Evolutionary conservation across 441 rosid species (phyloP).

Genomic region (Adansonia grandidieri): DNA sequence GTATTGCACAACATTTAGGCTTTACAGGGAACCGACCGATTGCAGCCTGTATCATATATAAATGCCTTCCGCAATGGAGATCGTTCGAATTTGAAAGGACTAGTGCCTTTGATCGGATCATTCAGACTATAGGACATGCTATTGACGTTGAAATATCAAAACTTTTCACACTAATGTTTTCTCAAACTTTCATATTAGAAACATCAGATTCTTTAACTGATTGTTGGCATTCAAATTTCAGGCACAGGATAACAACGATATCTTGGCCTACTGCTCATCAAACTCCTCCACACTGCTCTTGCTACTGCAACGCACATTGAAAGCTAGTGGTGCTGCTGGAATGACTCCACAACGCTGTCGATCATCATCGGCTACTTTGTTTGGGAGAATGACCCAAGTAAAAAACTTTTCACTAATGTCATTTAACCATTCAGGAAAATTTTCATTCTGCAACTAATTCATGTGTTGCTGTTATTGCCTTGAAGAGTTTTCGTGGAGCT

Average conservation of each 20-base stretch:
- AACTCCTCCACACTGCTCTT: conserved; percentile 94
- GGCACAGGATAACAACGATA: conserved; percentile 92
- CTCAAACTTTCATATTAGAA: conserved; percentile 11
- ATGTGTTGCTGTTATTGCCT: conserved; percentile 30
- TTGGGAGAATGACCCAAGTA: conserved; percentile 98
- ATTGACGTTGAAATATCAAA: conserved; percentile 71
- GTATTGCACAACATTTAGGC: conserved; percentile 86
- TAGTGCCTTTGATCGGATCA: conserved; percentile 91
- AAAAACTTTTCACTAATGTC: conserved; percentile 15
- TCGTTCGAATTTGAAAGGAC: conserved; percentile 98
- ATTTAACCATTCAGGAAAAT: conserved; percentile 5
- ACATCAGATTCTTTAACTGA: conserved; percentile 29
- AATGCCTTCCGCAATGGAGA: conserved; percentile 96
- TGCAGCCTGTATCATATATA: conserved; percentile 95
- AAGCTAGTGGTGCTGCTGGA: conserved; percentile 99
- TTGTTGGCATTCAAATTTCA: conserved; percentile 40
- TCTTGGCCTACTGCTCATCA: conserved; percentile 94
- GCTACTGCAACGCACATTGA: conserved; percentile 89
- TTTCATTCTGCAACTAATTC: conserved; percentile 29
- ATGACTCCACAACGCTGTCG: conserved; percentile 98
- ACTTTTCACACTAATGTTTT: conserved; percentile 24
- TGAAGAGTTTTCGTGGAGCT: conserved; percentile 89
- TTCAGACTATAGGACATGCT: conserved; percentile 93
- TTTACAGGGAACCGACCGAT: conserved; percentile 83
- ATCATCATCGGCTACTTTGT: conserved; percentile 93